These are phyloP conservation scores for Magnaporthales sp. DNA, from an alignment of 2,329 filamentous ascomycete species.

Conservation along the genomic window DNA sequence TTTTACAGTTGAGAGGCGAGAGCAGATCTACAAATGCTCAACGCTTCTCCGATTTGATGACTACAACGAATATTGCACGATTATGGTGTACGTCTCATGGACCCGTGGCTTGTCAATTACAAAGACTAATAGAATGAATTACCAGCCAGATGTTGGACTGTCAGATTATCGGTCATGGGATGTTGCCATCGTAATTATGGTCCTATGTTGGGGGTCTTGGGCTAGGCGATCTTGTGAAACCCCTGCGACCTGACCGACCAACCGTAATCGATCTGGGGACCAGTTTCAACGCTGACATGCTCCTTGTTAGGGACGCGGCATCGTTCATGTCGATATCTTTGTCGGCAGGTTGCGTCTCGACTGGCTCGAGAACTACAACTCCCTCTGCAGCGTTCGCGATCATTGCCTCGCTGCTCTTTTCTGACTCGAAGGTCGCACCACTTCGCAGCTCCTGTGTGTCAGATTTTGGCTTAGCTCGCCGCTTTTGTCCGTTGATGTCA, in stretches of 20 bases:
- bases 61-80: not conserved
- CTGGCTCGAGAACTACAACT: not conserved
- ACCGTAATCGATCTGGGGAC: conserved; percentile 60
- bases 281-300: conserved; percentile 66
- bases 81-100: conserved; percentile 5
- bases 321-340: conserved; percentile 35
- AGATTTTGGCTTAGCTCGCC: not conserved
- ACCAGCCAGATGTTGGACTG: not conserved
- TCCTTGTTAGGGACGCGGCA: conserved; percentile 52
- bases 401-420: not conserved
- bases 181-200: not conserved
- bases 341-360: not conserved
- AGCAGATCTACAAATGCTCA: not conserved
- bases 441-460: not conserved
- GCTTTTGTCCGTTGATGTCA: conserved; percentile 28
- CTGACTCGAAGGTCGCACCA: not conserved
- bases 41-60: not conserved
- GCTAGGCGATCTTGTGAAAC: conserved; percentile 33
- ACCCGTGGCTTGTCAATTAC: not conserved
- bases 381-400: not conserved
- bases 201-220: not conserved
- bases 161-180: not conserved
- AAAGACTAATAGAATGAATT: conserved; percentile 2
- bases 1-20: not conserved
- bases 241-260: conserved; percentile 44